Evolutionary conservation across 163 green algal species (phyloP).

Genomic region (Scenedesmus sp.): DNA sequence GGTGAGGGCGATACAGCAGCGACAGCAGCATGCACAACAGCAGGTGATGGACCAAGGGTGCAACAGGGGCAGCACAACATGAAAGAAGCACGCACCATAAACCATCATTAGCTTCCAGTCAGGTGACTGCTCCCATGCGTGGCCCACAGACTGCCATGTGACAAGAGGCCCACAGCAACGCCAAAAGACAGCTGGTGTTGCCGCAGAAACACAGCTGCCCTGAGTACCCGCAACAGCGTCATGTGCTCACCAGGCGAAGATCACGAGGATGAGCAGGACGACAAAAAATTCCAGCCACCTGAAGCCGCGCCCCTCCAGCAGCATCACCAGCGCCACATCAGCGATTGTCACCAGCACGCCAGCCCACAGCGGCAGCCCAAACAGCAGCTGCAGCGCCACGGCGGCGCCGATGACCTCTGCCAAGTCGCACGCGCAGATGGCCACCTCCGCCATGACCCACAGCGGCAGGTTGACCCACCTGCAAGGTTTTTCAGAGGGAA

Average conservation of each 20-base stretch:
- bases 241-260: conserved; percentile 53
- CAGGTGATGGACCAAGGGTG: too few species aligned
- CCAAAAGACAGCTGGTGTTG: neutral
- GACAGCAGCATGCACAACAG: conserved; percentile 10
- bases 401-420: conserved; percentile 81
- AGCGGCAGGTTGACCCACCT: conserved; percentile 60
- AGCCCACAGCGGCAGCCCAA: conserved; percentile 77
- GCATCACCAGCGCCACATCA: conserved; percentile 78
- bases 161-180: too few species aligned
- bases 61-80: too few species aligned
- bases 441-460: conserved; percentile 77
- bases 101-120: too few species aligned
- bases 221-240: neutral
- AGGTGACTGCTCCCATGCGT: too few species aligned
- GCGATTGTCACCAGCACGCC: conserved; percentile 75
- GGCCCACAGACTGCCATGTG: neutral
- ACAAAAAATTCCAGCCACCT: conserved; percentile 65
- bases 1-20: too few species aligned
- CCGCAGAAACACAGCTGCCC: neutral
- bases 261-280: conserved; percentile 56
- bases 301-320: conserved; percentile 65
- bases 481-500: neutral
- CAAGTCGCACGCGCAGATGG: conserved; percentile 81
- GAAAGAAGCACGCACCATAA: too few species aligned
- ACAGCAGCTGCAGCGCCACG: conserved; percentile 78